Evolutionary conservation across 2,329 filamentous ascomycete genomes (phyloP).

Genomic region (Pestalotiopsis sp.): DNA sequence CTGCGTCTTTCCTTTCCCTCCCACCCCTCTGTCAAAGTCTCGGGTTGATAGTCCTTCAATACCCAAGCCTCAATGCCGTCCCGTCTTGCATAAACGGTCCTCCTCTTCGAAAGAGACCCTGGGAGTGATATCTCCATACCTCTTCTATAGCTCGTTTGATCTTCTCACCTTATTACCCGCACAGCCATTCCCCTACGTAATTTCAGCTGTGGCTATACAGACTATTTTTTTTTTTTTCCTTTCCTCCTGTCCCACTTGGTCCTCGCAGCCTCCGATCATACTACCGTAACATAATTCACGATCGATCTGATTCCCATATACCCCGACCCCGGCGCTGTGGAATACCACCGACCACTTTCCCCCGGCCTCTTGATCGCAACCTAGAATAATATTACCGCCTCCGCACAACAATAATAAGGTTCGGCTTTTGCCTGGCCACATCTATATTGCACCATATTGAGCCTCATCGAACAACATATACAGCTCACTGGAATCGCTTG

Average conservation of each 20-base stretch:
- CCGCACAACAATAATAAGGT: background rate
- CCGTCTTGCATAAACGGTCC: conserved; percentile 2
- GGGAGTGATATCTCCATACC: conserved; percentile 11
- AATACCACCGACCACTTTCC: background rate
- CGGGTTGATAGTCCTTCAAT: background rate
- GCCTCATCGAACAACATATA: background rate
- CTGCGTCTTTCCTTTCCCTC: background rate
- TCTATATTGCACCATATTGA: background rate
- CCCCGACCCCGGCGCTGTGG: background rate
- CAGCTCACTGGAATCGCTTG: background rate
- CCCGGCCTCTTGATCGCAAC: background rate
- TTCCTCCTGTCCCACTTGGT: background rate
- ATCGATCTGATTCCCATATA: background rate
- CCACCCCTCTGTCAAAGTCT: background rate
- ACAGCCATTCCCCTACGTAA: conserved; percentile 4
- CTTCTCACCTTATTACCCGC: conserved; percentile 7
- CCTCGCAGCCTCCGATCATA: background rate
- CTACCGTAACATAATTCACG: background rate
- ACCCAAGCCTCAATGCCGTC: background rate
- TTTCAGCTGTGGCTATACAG: background rate
- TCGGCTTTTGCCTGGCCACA: conserved; percentile 3
- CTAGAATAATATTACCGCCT: background rate
- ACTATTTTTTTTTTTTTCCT: background rate
- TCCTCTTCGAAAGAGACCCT: conserved; percentile 10
- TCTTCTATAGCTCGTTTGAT: conserved; percentile 15